Conservation (phyloP, 345 rosid genomes). For the Eutrema heterophyllum region DNA sequence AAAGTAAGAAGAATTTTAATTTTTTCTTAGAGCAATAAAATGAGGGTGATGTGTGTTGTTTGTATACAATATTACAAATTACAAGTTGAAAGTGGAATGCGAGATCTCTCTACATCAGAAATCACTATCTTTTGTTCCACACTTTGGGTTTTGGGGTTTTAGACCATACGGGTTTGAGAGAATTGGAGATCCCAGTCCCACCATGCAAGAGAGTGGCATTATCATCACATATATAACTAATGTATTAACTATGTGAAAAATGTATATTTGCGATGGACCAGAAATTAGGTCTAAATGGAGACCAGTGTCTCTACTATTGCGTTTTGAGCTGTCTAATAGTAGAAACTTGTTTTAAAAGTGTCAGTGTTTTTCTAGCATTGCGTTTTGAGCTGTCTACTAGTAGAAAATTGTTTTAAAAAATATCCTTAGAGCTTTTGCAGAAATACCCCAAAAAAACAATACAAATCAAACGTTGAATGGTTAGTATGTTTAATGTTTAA, state of each 20-base stretch:
- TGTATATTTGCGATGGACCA: not conserved
- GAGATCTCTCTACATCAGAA: slow-evolving; percentile 25
- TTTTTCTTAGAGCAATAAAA: not conserved
- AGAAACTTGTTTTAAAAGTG: not conserved
- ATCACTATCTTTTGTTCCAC: slow-evolving; percentile 26
- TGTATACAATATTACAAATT: slow-evolving; percentile 29
- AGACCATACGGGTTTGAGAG: slow-evolving; percentile 15
- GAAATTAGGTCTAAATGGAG: not conserved
- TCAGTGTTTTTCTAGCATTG: not conserved
- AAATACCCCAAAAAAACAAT: not conserved
- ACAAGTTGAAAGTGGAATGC: slow-evolving; percentile 28
- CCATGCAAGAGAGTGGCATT: slow-evolving; percentile 20
- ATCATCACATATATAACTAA: slow-evolving; percentile 14
- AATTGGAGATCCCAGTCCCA: slow-evolving; percentile 29
- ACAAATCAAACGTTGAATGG: not conserved
- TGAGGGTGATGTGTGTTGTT: slow-evolving; percentile 31
- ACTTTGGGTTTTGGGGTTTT: slow-evolving; percentile 20
- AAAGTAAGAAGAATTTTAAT: not conserved
- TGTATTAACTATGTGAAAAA: not conserved
- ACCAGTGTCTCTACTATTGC: slow-evolving; percentile 4
- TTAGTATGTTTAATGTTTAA: not conserved
- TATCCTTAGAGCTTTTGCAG: not conserved
- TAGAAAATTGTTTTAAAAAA: not conserved
- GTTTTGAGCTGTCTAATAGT: slow-evolving; percentile 3
- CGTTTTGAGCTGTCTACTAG: not conserved